phyloP scores from a whole-genome alignment of 805 yeast species.

The Myxozyma vanderwaltii region DNA sequence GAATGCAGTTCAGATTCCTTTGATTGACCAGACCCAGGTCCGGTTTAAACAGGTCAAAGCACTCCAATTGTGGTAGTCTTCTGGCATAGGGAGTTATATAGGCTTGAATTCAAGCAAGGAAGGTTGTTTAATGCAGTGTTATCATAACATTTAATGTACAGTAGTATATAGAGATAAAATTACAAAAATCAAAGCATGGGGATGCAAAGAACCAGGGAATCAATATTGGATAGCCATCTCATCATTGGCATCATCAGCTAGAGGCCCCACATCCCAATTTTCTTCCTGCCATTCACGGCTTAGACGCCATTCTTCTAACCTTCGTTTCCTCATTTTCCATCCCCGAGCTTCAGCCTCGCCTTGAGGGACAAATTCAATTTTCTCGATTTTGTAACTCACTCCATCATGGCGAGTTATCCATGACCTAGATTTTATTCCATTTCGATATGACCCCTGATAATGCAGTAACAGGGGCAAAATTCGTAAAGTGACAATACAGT shows the following conservation, averaged over 20 bases:
- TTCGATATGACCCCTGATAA: slow-evolving; percentile 66
- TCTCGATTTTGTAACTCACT: slow-evolving; percentile 63
- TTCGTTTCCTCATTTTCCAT: slow-evolving; percentile 37
- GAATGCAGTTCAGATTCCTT: too few relatives aligned
- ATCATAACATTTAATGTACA: neutral
- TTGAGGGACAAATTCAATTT: slow-evolving; percentile 45
- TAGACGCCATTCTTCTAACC: slow-evolving; percentile 42
- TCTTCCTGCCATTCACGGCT: slow-evolving; percentile 26
- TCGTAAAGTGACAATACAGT: slow-evolving; percentile 58
- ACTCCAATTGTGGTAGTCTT: too few relatives aligned
- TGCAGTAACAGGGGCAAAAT: slow-evolving; percentile 68
- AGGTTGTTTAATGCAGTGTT: too few relatives aligned
- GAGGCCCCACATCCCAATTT: slow-evolving; percentile 11
- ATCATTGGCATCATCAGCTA: neutral
- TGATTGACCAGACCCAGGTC: too few relatives aligned
- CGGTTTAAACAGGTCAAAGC: too few relatives aligned
- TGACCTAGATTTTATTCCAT: slow-evolving; percentile 71
- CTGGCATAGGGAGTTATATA: too few relatives aligned
- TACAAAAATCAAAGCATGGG: neutral
- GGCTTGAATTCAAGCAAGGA: too few relatives aligned
- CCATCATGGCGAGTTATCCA: slow-evolving; percentile 84
- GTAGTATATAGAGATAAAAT: neutral
- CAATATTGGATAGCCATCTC: neutral
- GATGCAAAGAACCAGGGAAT: too few relatives aligned
- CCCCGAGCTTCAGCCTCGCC: slow-evolving; percentile 43